Evolutionary conservation across 176 grass and related monocot genomes (phyloP).

Genomic region (Elaeis guineensis): DNA sequence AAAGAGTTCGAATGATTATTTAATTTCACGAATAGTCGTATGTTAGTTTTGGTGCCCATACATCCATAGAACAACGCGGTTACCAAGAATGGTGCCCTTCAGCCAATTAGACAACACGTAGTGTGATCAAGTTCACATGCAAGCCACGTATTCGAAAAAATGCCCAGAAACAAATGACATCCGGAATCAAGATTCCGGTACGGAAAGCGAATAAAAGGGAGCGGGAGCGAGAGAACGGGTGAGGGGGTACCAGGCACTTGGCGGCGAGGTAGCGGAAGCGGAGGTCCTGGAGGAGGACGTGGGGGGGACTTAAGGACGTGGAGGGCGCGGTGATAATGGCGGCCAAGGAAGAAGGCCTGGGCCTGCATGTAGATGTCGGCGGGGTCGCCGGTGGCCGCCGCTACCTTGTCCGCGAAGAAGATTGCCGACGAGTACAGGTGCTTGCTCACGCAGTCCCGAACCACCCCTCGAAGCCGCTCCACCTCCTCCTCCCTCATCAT

Average conservation of each 20-base stretch:
- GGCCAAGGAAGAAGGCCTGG: slow-evolving; percentile 73
- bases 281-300: slow-evolving; percentile 65
- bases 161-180: background rate
- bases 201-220: slow-evolving; percentile 6
- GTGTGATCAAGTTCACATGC: background rate
- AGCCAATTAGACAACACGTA: too few relatives aligned
- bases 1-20: too few relatives aligned
- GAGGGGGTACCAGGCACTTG: slow-evolving; percentile 75
- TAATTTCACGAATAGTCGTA: too few relatives aligned
- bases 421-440: slow-evolving; percentile 79
- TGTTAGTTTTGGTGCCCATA: too few relatives aligned
- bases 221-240: background rate
- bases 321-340: slow-evolving; percentile 71
- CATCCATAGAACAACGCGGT: too few relatives aligned
- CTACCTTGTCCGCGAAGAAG: slow-evolving; percentile 93
- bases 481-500: slow-evolving; percentile 77
- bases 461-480: slow-evolving; percentile 72
- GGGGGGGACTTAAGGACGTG: slow-evolving; percentile 68
- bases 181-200: background rate
- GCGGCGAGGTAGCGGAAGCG: slow-evolving; percentile 90
- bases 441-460: slow-evolving; percentile 89
- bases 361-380: slow-evolving; percentile 90
- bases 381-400: slow-evolving; percentile 52
- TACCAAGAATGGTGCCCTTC: too few relatives aligned
- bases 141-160: background rate